Conservation (phyloP, 495 filamentous ascomycete species). For the Neurospora pannonica region DNA sequence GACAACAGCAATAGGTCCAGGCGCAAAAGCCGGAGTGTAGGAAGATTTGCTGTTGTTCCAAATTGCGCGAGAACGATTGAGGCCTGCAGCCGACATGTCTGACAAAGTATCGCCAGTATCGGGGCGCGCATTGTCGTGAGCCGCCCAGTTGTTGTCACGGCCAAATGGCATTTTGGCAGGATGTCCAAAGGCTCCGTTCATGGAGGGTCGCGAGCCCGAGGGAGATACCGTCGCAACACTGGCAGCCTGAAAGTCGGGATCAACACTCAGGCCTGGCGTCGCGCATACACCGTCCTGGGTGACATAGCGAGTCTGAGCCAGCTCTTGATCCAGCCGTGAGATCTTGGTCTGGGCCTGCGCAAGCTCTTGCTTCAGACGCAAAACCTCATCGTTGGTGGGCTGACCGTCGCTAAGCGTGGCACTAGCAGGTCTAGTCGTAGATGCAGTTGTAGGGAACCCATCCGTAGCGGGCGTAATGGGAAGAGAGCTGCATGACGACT, state of each 20-base stretch:
- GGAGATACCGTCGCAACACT: conserved; percentile 10
- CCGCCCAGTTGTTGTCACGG: conserved; percentile 52
- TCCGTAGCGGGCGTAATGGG: conserved; percentile 52
- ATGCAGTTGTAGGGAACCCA: conserved; percentile 33
- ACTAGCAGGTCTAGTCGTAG: conserved; percentile 38
- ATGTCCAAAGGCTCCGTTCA: conserved; percentile 39
- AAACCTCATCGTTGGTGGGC: conserved; percentile 30
- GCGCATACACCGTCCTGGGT: conserved; percentile 28
- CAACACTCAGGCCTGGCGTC: conserved; percentile 13
- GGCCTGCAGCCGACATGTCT: conserved; percentile 41
- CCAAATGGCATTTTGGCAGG: conserved; percentile 40
- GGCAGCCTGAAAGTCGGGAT: conserved; percentile 19
- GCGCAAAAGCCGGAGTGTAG: conserved; percentile 20
- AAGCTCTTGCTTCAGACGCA: conserved; percentile 60
- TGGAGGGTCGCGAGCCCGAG: conserved; percentile 12
- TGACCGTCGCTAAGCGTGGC: conserved; percentile 24
- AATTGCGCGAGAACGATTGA: conserved; percentile 51
- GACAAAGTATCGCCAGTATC: conserved; percentile 50
- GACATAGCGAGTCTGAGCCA: conserved; percentile 61
- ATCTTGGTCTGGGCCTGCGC: conserved; percentile 72
- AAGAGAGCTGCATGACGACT: conserved; percentile 42
- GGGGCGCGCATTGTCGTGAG: conserved; percentile 58
- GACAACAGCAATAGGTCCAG: conserved; percentile 24
- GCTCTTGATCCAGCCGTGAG: conserved; percentile 71
- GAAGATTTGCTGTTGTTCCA: conserved; percentile 44